A percentile compares a stretch with the other conserved stretches of the same genome.
These are phyloP conservation scores for Closterium sp. DNA, from an alignment of 139 green algal species.

Conservation along the genomic window DNA sequence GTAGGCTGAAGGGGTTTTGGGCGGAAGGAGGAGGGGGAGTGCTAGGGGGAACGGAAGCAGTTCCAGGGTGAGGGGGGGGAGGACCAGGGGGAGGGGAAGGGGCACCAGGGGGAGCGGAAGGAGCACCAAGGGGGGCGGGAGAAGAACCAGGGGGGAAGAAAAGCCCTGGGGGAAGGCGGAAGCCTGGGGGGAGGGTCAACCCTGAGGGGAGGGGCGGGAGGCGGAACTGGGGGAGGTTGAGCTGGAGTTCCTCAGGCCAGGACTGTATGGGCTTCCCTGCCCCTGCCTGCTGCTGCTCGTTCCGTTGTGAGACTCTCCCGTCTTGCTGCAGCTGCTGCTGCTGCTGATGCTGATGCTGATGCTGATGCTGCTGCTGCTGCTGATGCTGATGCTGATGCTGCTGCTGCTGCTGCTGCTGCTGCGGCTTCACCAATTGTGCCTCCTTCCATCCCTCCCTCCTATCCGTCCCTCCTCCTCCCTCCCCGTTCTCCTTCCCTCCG, in stretches of 20 bases:
- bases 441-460: not conserved
- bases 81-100: not conserved
- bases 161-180: not conserved
- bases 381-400: not conserved
- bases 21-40: not conserved
- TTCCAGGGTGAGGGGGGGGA: not conserved
- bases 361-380: not conserved
- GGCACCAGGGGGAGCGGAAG: not conserved
- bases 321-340: not conserved
- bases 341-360: not conserved
- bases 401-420: not conserved
- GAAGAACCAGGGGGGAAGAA: not conserved
- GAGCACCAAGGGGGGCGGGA: not conserved
- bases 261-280: not conserved
- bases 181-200: not conserved
- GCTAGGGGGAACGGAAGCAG: not conserved
- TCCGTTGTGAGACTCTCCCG: not conserved
- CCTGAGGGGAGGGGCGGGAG: not conserved
- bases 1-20: not conserved
- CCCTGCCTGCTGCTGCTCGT: not conserved
- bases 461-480: not conserved
- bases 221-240: not conserved
- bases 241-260: not conserved
- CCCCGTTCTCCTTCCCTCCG: not conserved
- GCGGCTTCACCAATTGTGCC: not conserved